Conservation (phyloP, 169 alveolate species). For the Eimeria sp. region DNA sequence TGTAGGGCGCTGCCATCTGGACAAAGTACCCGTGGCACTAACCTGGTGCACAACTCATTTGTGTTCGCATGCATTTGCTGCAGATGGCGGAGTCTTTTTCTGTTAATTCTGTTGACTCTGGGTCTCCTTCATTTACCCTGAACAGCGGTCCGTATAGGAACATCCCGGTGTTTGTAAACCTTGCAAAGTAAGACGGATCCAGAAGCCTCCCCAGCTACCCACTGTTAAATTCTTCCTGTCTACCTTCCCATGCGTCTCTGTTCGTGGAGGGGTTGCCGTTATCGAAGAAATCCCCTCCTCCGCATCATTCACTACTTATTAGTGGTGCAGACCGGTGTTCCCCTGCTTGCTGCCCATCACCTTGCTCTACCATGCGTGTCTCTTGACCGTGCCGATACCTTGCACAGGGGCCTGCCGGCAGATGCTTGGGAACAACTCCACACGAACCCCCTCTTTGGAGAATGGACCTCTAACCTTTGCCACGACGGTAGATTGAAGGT, state of each 20-base stretch:
- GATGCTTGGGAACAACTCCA: slow-evolving; percentile 64
- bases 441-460: slow-evolving; percentile 59
- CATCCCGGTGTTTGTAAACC: slow-evolving; percentile 18
- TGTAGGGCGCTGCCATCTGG: background rate
- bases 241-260: background rate
- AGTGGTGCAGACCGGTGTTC: background rate
- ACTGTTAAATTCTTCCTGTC: background rate
- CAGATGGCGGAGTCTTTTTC: slow-evolving; percentile 72
- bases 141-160: slow-evolving; percentile 53
- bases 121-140: slow-evolving; percentile 28
- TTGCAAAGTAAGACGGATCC: background rate
- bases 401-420: slow-evolving; percentile 63
- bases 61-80: slow-evolving; percentile 58
- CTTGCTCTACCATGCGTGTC: background rate
- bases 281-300: too few relatives aligned
- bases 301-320: background rate
- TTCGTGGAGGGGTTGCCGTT: background rate
- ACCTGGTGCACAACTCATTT: background rate
- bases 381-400: background rate
- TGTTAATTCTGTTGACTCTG: slow-evolving; percentile 42
- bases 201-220: background rate
- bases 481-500: slow-evolving; percentile 39
- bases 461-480: slow-evolving; percentile 50
- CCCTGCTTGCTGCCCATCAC: background rate
- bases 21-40: background rate